phyloP scores from a whole-genome alignment of 192 early-diverging fungal genomes.

The Mortierella hygrophila region DNA sequence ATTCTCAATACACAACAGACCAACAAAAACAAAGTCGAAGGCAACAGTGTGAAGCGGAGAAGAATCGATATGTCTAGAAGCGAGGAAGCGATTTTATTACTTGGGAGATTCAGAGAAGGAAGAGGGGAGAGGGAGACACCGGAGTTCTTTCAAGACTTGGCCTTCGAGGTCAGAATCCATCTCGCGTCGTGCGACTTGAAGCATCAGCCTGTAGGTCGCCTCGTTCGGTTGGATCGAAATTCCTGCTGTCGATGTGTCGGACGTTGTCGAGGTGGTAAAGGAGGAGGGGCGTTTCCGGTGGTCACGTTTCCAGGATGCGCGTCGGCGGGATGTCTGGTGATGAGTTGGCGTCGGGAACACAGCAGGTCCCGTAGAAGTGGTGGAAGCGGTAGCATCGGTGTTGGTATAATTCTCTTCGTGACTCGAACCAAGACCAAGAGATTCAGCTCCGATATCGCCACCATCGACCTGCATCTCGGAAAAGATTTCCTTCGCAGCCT shows the following conservation, averaged over 20 bases:
- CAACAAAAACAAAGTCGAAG: neutral
- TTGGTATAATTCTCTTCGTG: neutral
- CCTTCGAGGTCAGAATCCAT: conserved; percentile 18
- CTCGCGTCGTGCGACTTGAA: conserved; percentile 16
- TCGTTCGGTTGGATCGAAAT: conserved; percentile 22
- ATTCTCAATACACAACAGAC: neutral
- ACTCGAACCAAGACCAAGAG: neutral
- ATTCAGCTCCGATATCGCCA: neutral
- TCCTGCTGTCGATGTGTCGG: neutral
- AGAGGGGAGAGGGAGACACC: neutral
- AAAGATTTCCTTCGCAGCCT: conserved; percentile 31
- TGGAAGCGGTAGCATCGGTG: neutral
- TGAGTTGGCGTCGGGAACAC: conserved; percentile 12
- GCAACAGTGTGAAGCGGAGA: neutral
- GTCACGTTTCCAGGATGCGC: neutral
- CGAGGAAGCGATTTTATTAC: too few relatives aligned
- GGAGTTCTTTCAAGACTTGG: neutral
- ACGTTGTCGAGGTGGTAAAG: neutral
- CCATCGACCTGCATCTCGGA: neutral
- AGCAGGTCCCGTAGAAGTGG: neutral
- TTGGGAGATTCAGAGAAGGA: neutral
- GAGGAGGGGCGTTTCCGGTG: neutral
- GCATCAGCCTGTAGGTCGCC: conserved; percentile 23
- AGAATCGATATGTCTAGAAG: too few relatives aligned
- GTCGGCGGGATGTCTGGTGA: conserved; percentile 15